phyloP scores from a whole-genome alignment of 768 basidiomycete species.

The Pholiota microspora region DNA sequence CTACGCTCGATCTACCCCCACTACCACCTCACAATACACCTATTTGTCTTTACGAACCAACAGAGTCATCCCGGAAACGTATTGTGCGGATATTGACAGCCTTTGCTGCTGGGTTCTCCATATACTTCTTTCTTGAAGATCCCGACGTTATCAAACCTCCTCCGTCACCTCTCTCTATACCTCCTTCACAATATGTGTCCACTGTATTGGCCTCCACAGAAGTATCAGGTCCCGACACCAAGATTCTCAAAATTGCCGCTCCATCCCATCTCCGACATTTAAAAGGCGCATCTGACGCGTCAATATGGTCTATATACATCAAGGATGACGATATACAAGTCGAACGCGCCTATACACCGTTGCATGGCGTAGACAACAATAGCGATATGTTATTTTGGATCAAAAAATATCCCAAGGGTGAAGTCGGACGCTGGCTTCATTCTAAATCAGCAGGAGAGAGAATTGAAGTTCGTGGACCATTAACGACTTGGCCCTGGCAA shows the following conservation, averaged over 20 bases:
- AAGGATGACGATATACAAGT: conserved; percentile 90
- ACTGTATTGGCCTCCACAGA: conserved; percentile 55
- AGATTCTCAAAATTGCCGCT: conserved; percentile 60
- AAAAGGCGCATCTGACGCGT: conserved; percentile 20
- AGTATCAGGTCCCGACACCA: conserved; percentile 54
- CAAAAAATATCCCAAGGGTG: conserved; percentile 74
- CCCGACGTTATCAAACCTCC: conserved; percentile 44
- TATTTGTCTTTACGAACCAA: conserved; percentile 1
- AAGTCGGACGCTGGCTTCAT: conserved; percentile 84
- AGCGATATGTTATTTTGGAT: conserved; percentile 79
- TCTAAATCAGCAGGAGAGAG: conserved; percentile 62
- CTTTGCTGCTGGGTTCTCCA: conserved; percentile 38
- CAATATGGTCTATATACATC: conserved; percentile 76
- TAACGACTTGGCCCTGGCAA: conserved; percentile 63
- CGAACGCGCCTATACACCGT: conserved; percentile 81
- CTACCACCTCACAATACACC: background rate
- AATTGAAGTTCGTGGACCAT: conserved; percentile 76
- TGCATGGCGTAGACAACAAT: conserved; percentile 64
- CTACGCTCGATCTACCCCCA: background rate
- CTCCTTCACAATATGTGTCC: conserved; percentile 56
- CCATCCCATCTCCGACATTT: conserved; percentile 40
- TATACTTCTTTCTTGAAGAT: conserved; percentile 55
- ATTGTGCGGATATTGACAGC: conserved; percentile 30
- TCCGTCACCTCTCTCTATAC: conserved; percentile 32
- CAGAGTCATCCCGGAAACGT: conserved; percentile 8